A percentile compares a stretch with the other conserved stretches of the same genome.
Evolutionary conservation across 257 asterid species (phyloP).

Genomic region (Capsicum chinense): DNA sequence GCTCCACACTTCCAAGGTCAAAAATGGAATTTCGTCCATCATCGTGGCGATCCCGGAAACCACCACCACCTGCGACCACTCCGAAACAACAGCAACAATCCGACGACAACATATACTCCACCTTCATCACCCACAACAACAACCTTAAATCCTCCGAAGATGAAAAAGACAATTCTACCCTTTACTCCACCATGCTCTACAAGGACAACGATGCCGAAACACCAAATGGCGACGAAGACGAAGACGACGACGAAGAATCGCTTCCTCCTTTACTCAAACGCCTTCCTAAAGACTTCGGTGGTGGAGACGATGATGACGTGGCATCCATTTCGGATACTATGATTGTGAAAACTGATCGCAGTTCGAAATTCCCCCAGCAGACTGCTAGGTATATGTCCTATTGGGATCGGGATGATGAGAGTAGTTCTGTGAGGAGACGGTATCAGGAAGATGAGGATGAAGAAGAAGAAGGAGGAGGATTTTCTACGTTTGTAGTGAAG

Average conservation of each 20-base stretch:
- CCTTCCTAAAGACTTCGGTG: slow-evolving; percentile 92
- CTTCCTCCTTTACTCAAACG: slow-evolving; percentile 86
- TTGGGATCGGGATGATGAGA: slow-evolving; percentile 45
- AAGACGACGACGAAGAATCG: slow-evolving; percentile 51
- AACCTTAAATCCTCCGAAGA: slow-evolving; percentile 34
- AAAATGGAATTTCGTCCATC: slow-evolving; percentile 66
- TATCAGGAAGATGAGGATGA: slow-evolving; percentile 37
- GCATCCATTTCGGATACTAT: slow-evolving; percentile 75
- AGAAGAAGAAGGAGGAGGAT: slow-evolving; percentile 62
- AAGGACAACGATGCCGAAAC: slow-evolving; percentile 45
- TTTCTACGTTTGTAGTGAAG: slow-evolving; percentile 88
- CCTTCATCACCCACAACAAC: slow-evolving; percentile 51
- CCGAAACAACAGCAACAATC: slow-evolving; percentile 32
- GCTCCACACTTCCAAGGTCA: slow-evolving; percentile 22
- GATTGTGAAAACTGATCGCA: slow-evolving; percentile 69
- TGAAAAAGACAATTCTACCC: slow-evolving; percentile 37
- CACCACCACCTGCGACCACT: slow-evolving; percentile 52
- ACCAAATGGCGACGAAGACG: not conserved
- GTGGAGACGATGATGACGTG: slow-evolving; percentile 59
- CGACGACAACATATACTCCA: slow-evolving; percentile 57
- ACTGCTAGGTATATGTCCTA: slow-evolving; percentile 33
- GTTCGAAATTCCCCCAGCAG: slow-evolving; percentile 24
- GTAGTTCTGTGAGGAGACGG: slow-evolving; percentile 38
- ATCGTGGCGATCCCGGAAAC: slow-evolving; percentile 65
- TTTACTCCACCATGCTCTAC: slow-evolving; percentile 72